A percentile compares a stretch with the other conserved stretches of the same genome.
phyloP scores from a whole-genome alignment of 768 basidiomycete genomes.

The Hygrophoropsis aurantiaca region DNA sequence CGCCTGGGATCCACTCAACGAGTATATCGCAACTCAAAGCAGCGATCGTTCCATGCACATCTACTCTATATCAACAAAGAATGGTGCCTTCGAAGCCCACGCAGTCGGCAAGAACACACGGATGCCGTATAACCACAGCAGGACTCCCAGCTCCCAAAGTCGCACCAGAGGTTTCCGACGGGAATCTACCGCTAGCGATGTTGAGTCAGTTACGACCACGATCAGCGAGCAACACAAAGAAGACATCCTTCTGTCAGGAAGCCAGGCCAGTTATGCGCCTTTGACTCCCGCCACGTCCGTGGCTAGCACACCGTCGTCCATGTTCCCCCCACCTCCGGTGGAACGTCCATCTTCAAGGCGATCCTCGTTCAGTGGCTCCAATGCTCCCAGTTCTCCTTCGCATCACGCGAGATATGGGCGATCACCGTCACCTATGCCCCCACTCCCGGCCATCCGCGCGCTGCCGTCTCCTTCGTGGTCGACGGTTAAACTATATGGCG shows the following conservation, averaged over 20 bases:
- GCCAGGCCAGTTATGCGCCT: conserved; percentile 36
- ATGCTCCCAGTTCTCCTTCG: conserved; percentile 74
- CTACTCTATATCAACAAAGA: conserved; percentile 77
- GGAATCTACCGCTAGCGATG: conserved; percentile 76
- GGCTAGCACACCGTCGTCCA: conserved; percentile 60
- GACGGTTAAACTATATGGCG: conserved; percentile 84
- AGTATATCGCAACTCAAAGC: conserved; percentile 96
- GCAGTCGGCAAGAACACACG: conserved; percentile 87
- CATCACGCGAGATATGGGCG: conserved; percentile 68
- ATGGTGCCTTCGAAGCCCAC: conserved; percentile 85
- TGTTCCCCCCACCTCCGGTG: conserved; percentile 43
- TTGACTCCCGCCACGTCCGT: conserved; percentile 71
- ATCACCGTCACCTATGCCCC: conserved; percentile 88
- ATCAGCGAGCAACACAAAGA: conserved; percentile 59
- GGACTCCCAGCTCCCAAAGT: conserved; percentile 64
- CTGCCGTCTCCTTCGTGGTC: conserved; percentile 62
- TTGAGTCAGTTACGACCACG: conserved; percentile 56
- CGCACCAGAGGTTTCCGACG: conserved; percentile 65
- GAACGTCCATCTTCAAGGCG: conserved; percentile 63
- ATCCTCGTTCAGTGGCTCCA: conserved; percentile 75
- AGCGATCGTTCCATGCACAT: conserved; percentile 96
- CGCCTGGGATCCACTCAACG: conserved; percentile 97
- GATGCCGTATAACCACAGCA: conserved; percentile 55
- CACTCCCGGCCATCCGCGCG: conserved; percentile 88
- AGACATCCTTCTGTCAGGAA: conserved; percentile 27